Conservation (phyloP, 2,329 filamentous ascomycete species). For the Penicillium sp. region DNA sequence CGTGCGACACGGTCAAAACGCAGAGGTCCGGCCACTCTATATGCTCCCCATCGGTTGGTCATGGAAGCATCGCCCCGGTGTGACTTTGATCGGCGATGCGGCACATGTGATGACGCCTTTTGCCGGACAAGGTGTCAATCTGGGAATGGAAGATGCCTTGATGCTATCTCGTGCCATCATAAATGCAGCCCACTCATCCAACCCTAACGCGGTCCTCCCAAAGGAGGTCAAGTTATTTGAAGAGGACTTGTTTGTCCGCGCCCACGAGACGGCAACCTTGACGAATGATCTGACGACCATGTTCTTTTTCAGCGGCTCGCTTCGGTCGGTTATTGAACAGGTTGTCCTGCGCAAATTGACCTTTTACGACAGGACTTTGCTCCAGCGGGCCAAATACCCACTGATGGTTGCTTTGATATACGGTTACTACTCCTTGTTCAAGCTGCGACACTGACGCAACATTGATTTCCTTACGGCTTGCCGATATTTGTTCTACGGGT, state of each 20-base stretch:
- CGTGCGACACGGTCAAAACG: slow-evolving; percentile 16
- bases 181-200: neutral
- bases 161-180: slow-evolving; percentile 8
- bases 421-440: slow-evolving; percentile 5
- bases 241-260: slow-evolving; percentile 1
- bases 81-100: slow-evolving; percentile 31
- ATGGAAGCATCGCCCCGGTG: slow-evolving; percentile 26
- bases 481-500: too few species aligned
- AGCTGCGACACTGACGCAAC: neutral
- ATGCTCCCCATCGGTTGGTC: slow-evolving; percentile 28
- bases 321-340: slow-evolving; percentile 8
- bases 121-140: slow-evolving; percentile 29
- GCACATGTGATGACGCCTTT: slow-evolving; percentile 35
- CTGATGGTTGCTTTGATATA: slow-evolving; percentile 1
- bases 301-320: slow-evolving; percentile 2
- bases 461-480: neutral
- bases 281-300: slow-evolving; percentile 5
- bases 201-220: neutral
- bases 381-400: neutral
- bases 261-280: slow-evolving; percentile 1
- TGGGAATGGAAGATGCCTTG: slow-evolving; percentile 13
- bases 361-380: neutral
- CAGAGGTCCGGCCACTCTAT: slow-evolving; percentile 17
- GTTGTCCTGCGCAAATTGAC: neutral
- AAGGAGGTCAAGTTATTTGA: slow-evolving; percentile 4